Base-by-base conservation (phyloP, 345 rosid genomes). In the Salix brachista region DNA sequence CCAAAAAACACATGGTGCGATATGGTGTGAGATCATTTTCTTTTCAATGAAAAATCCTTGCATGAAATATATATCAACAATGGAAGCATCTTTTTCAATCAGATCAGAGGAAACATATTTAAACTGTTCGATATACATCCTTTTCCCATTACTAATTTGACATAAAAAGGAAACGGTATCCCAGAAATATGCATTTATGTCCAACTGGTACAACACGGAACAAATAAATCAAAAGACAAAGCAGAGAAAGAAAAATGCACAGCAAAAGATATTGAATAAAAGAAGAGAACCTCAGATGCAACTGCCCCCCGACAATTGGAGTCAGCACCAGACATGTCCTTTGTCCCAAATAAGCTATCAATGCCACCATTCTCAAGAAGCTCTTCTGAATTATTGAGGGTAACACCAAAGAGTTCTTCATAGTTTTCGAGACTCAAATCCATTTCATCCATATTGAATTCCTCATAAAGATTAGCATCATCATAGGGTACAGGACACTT, bases 331-430 rank as follows among this genome's bases (percentile, higher is more conserved):
- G 89, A 83, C 87, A 84, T 84, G 80, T 83, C 91, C 75, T 81
- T 90, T 54, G 70, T 73, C 78, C 84, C 86, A 85, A 96, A 96
- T 73, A 96, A 87, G 86, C 98, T 89, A 72, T 88, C 95, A 5
- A 96, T 85, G 48, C 98, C 99, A 73, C 92, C 92, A 80, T 91
- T 88, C 79, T 90, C 97, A 77, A 96, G 80, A 66, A 92, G 90
- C 84, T 91, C 91, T 80, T 90, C 96, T 4, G 94, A 82, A 69
- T 91, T 81, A 83, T 89, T 91, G 32, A 93, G 91, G 73, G 95
- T 85, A 21, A 85, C 79, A n/a, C 98, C 97, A 75, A 96, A 96
- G 70, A 96, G 96, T 82, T 96, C 98, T 81, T 96, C 99, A 82
- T 93, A 93, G 82, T 93, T 91, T 83, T 96, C 98, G 67, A 92